phyloP scores from a whole-genome alignment of 2,329 filamentous ascomycete genomes.

The Fusarium burgessii region DNA sequence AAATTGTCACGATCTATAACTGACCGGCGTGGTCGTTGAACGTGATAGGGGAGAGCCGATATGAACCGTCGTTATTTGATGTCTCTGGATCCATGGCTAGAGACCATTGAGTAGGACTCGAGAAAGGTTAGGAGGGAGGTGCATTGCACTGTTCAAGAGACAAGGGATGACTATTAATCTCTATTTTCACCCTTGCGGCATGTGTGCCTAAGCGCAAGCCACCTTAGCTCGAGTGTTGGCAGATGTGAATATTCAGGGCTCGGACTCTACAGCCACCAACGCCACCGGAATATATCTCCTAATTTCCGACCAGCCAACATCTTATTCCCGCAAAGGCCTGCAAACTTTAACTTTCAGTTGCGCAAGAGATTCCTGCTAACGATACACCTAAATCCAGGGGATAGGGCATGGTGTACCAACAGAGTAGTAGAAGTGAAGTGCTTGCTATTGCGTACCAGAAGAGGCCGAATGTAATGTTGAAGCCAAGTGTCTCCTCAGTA shows the following conservation, averaged over 20 bases:
- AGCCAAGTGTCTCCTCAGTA: not conserved
- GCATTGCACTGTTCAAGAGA: not conserved
- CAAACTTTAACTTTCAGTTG: not conserved
- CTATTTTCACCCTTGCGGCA: not conserved
- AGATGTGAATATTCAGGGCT: not conserved
- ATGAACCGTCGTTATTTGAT: not conserved
- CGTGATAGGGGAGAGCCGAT: slow-evolving; percentile 28
- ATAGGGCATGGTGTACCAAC: not conserved
- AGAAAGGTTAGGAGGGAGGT: not conserved
- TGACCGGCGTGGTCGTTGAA: slow-evolving; percentile 33
- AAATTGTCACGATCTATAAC: slow-evolving; percentile 36
- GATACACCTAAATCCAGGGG: not conserved
- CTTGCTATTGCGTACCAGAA: not conserved
- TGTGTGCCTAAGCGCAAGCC: not conserved
- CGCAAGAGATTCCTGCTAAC: not conserved
- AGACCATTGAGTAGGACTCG: not conserved
- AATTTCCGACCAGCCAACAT: not conserved
- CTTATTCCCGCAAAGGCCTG: not conserved
- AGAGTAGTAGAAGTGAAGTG: not conserved
- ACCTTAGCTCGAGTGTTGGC: not conserved
- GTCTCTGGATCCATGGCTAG: slow-evolving; percentile 13
- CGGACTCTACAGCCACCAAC: not conserved
- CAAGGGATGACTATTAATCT: slow-evolving; percentile 14
- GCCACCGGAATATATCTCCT: not conserved
- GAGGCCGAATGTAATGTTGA: not conserved